Evolutionary conservation across 2,329 filamentous ascomycete genomes (phyloP), one percentile per base, ranked within the genome.

Genomic region (Microdochium trichocladiopsis): DNA sequence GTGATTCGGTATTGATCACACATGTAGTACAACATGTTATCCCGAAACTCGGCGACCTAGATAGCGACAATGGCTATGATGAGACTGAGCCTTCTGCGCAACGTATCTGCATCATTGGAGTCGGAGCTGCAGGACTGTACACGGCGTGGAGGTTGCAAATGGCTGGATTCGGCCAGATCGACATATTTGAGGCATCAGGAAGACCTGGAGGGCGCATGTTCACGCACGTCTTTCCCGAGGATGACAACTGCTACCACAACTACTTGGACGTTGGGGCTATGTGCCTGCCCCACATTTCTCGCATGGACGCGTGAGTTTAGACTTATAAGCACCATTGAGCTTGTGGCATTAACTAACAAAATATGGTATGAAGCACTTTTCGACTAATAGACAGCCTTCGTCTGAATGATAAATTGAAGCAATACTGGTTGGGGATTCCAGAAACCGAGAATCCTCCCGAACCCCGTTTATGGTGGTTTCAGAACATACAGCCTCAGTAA

Each of bases 251-350:
- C 14, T 8, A 8, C 8, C 28, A 31, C 28, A 31, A 63, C 51
- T 62, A 61, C 43, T 60, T 53, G 37, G 59, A 61, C 41, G 53
- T 58, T 9, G 60, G 59, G 12, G 59, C 50, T 10, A 61, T 63
- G 59, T 48, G 60, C 4, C 61, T 58, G 33, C 59, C 58, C 1
- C 14, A 61, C 1, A 61, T 50, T 9, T 45, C 49, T 1, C 50
- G 59, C 33, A 62, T 63, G 59, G 14, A 48, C 9, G 45, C 54
- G 36, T 52, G 49, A n/a, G 52, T 51, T 28, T 51, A 2, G 53
- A 56, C 47, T 5, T 14, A 50, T 22, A 22, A 53, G 41, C 16
- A 50, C 50, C n/a, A 9, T n/a, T 2, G n/a, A 50, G n/a, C 50
- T 50, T 41, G 12, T n/a, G n/a, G n/a, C n/a, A 31, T 31, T 31